These are phyloP conservation scores for Rasamsonia emersonii DNA, from an alignment of 2,329 filamentous ascomycete genomes.

Conservation along the genomic window DNA sequence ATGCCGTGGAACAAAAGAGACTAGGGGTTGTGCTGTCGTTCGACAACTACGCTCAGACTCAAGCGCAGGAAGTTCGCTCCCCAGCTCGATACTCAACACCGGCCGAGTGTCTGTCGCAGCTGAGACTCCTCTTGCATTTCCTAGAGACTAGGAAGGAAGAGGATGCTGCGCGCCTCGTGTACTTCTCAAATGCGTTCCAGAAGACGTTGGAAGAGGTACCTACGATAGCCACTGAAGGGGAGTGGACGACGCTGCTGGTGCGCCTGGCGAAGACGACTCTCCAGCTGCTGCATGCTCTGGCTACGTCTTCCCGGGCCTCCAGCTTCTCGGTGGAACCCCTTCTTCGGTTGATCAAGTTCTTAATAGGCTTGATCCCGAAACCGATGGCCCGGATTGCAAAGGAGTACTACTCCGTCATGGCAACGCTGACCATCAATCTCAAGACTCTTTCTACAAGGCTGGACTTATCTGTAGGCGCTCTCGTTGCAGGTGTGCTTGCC, in stretches of 20 bases:
- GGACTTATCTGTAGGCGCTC: conserved; percentile 16
- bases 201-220: conserved; percentile 28
- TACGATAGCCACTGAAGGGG: conserved; percentile 29
- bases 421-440: conserved; percentile 23
- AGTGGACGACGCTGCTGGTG: conserved; percentile 32
- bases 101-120: conserved; percentile 35
- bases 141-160: conserved; percentile 44
- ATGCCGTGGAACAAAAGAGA: conserved; percentile 45
- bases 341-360: conserved; percentile 26
- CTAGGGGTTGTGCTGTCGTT: conserved; percentile 20
- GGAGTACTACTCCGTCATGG: conserved; percentile 34
- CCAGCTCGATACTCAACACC: conserved; percentile 4
- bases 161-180: conserved; percentile 34
- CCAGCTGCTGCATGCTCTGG: conserved; percentile 20
- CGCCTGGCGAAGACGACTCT: conserved; percentile 31
- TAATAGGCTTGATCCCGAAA: conserved; percentile 32
- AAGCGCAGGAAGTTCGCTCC: conserved; percentile 13
- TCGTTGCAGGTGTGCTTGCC: conserved; percentile 31
- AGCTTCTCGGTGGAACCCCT: conserved; percentile 21
- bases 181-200: conserved; percentile 35
- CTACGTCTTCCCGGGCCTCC: conserved; percentile 13
- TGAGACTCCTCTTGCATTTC: conserved; percentile 62
- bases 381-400: conserved; percentile 29
- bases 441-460: conserved; percentile 10
- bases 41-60: conserved; percentile 33